Percentiles rank a stretch among this genome's conserved stretches.
Conservation (phyloP, 1,284 basidiomycete genomes). For the Ceratobasidium sp. region DNA sequence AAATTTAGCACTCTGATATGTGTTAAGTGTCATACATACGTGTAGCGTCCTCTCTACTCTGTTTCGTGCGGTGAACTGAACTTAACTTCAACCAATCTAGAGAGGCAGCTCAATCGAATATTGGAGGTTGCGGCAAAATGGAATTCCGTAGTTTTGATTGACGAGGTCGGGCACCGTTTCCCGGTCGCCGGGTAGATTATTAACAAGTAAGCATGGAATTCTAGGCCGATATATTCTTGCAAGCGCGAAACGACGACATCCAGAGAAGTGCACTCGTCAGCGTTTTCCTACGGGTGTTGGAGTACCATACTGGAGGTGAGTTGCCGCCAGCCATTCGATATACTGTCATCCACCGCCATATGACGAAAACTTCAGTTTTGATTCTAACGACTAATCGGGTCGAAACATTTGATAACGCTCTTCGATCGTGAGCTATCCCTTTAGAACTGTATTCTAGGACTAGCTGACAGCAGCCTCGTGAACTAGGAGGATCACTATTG, state of each 20-base stretch:
- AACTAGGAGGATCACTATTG: background rate
- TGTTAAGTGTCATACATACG: no score
- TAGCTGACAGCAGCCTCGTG: background rate
- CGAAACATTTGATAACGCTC: background rate
- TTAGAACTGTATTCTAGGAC: background rate
- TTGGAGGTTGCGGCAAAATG: background rate
- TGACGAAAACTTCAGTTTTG: background rate
- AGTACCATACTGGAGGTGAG: slow-evolving; percentile 2
- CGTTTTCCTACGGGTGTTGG: background rate
- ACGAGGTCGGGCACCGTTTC: slow-evolving; percentile 18
- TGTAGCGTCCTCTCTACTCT: slow-evolving; percentile 20
- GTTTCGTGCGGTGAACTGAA: slow-evolving; percentile 19
- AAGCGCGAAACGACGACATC: background rate
- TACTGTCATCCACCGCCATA: background rate
- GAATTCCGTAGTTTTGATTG: slow-evolving; percentile 24
- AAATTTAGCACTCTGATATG: background rate
- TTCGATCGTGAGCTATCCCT: background rate
- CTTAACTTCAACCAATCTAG: background rate
- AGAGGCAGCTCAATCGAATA: background rate
- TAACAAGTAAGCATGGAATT: no score
- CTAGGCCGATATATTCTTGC: slow-evolving; percentile 29
- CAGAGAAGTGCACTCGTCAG: background rate
- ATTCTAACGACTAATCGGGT: slow-evolving; percentile 6
- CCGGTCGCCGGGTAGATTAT: no score
- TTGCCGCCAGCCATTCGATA: background rate